phyloP scores from a whole-genome alignment of 495 filamentous ascomycete species.

The Staphylotrichum tortipilum region DNA sequence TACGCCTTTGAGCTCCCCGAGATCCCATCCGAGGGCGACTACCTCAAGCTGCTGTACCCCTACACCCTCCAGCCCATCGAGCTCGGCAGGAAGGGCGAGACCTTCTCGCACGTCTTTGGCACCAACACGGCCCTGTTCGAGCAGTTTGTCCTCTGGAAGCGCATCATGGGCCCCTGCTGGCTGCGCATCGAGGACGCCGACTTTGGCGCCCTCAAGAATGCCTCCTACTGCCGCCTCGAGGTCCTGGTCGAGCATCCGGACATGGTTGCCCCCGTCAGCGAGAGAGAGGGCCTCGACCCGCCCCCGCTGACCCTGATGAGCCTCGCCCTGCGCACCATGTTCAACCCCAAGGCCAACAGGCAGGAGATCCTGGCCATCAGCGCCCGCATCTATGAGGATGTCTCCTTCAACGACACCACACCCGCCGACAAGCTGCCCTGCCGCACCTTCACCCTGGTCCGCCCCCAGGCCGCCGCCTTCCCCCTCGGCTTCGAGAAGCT shows the following conservation, averaged over 20 bases:
- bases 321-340: conserved; percentile 73
- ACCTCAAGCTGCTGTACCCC: conserved; percentile 87
- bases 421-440: conserved; percentile 79
- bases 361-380: conserved; percentile 89
- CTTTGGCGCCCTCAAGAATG: conserved; percentile 76
- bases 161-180: conserved; percentile 98
- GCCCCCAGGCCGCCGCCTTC: conserved; percentile 65
- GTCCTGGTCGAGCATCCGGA: conserved; percentile 69
- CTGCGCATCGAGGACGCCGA: conserved; percentile 77
- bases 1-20: conserved; percentile 91
- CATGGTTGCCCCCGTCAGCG: conserved; percentile 56
- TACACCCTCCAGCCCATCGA: conserved; percentile 65
- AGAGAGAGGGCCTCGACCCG: conserved; percentile 67
- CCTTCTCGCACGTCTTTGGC: conserved; percentile 91
- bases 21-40: conserved; percentile 81
- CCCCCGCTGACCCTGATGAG: conserved; percentile 93
- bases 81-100: conserved; percentile 61
- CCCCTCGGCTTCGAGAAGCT: conserved; percentile 79
- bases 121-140: conserved; percentile 91
- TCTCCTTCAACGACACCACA: conserved; percentile 80
- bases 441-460: conserved; percentile 84
- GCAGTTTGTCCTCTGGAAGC: conserved; percentile 96
- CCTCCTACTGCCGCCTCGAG: conserved; percentile 95
- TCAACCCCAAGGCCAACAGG: conserved; percentile 91
- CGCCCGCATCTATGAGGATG: conserved; percentile 83